Conservation (phyloP, 2,329 filamentous ascomycete species). For the Aspergillus caelatus region DNA sequence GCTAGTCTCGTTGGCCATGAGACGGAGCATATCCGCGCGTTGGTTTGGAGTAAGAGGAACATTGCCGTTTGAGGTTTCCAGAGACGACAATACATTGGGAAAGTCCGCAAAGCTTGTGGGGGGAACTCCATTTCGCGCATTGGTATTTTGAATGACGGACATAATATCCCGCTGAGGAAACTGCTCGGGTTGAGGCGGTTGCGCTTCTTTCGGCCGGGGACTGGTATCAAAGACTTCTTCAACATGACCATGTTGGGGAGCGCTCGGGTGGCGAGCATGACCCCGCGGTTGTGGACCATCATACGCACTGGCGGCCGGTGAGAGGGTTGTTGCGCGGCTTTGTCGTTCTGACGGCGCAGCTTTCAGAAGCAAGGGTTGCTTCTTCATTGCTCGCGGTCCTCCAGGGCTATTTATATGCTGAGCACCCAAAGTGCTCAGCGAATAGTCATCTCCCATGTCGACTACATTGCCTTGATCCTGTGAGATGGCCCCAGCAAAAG, state of each 20-base stretch:
- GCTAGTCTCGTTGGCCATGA: constrained; percentile 51
- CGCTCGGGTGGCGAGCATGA: constrained; percentile 35
- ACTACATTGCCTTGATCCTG: constrained; percentile 64
- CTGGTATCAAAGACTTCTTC: constrained; percentile 50
- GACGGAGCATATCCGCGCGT: constrained; percentile 51
- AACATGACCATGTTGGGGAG: constrained; percentile 38
- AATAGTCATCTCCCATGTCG: constrained; percentile 60
- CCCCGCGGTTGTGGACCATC: constrained; percentile 31
- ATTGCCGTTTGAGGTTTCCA: constrained; percentile 47
- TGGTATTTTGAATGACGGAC: constrained; percentile 52
- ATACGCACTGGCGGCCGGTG: constrained; percentile 38
- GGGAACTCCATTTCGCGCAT: constrained; percentile 45
- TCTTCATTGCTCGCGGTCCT: constrained; percentile 47
- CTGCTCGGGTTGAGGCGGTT: constrained; percentile 24
- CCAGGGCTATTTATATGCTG: constrained; percentile 36
- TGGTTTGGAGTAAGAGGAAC: constrained; percentile 48
- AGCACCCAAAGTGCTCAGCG: constrained; percentile 38
- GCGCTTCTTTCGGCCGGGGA: constrained; percentile 28
- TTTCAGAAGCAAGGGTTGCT: constrained; percentile 50
- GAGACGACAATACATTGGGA: constrained; percentile 48
- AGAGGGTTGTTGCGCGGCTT: constrained; percentile 39
- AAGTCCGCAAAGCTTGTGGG: constrained; percentile 46
- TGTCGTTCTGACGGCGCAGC: constrained; percentile 41
- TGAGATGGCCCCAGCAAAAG: constrained; percentile 77
- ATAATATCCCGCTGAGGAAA: constrained; percentile 50